Percentiles rank a stretch among this genome's conserved stretches.
phyloP scores from a whole-genome alignment of 2,329 filamentous ascomycete genomes.

The Epichloe gansuensis region DNA sequence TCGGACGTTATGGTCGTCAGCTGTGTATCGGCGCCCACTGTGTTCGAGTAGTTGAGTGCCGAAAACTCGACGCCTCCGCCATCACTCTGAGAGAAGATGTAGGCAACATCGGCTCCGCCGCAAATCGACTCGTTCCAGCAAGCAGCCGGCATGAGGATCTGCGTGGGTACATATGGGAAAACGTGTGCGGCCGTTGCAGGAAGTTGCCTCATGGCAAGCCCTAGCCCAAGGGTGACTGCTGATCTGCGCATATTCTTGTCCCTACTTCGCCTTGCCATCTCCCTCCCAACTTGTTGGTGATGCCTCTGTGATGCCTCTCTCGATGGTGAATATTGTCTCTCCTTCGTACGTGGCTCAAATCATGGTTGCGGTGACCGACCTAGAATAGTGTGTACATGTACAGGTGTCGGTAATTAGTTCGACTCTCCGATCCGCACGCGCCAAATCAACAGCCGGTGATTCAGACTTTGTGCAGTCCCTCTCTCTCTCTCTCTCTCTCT shows the following conservation, averaged over 20 bases:
- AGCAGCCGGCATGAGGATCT: constrained; percentile 46
- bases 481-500: too few relatives aligned
- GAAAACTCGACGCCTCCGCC: constrained; percentile 38
- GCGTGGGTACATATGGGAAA: constrained; percentile 69
- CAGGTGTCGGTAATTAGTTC: too few relatives aligned
- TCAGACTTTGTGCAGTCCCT: too few relatives aligned
- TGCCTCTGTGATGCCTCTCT: not conserved
- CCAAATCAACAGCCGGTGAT: too few relatives aligned
- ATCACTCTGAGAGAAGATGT: constrained; percentile 53
- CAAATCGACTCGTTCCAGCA: constrained; percentile 28
- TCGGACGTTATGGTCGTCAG: constrained; percentile 39
- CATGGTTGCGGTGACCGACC: not conserved
- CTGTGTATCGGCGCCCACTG: constrained; percentile 34
- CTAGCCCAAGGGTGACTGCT: constrained; percentile 1
- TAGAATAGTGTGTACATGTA: not conserved
- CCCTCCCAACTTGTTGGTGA: not conserved
- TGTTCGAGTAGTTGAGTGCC: constrained; percentile 52
- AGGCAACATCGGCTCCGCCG: constrained; percentile 40
- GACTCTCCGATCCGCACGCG: too few relatives aligned
- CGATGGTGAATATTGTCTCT: not conserved
- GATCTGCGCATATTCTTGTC: not conserved
- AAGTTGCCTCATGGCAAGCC: constrained; percentile 2
- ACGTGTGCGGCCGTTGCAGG: constrained; percentile 24
- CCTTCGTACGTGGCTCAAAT: not conserved
- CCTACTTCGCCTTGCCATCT: not conserved